These are phyloP conservation scores for Vaccinium vitisidaea DNA, from an alignment of 148 eudicot species.

Conservation along the genomic window DNA sequence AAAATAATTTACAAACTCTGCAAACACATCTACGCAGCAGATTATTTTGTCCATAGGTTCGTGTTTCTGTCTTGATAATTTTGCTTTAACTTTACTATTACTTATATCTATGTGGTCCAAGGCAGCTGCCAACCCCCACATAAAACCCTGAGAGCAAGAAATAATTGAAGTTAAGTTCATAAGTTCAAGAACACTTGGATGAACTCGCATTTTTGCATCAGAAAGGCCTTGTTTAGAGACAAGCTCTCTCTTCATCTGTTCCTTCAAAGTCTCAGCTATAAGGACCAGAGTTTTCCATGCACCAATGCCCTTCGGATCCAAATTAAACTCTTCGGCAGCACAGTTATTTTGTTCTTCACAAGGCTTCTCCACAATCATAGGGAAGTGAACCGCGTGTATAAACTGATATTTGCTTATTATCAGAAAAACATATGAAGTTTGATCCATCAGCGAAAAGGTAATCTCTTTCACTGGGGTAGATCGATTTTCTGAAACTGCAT, in stretches of 20 bases:
- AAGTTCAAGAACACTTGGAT: slow-evolving; percentile 26
- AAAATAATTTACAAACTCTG: slow-evolving; percentile 36
- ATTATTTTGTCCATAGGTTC: slow-evolving; percentile 41
- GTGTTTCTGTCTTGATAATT: slow-evolving; percentile 31
- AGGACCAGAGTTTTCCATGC: slow-evolving; percentile 36
- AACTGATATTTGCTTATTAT: slow-evolving; percentile 55
- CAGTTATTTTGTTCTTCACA: slow-evolving; percentile 16
- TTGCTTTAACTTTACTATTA: slow-evolving; percentile 30
- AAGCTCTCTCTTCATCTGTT: slow-evolving; percentile 31
- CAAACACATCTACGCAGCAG: slow-evolving; percentile 34
- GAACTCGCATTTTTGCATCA: slow-evolving; percentile 18
- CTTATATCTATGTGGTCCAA: slow-evolving; percentile 36
- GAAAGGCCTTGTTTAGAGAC: slow-evolving; percentile 22
- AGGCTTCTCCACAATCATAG: slow-evolving; percentile 21
- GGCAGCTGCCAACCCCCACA: slow-evolving; percentile 66
- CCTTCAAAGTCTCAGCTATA: slow-evolving; percentile 51
- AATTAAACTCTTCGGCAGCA: slow-evolving; percentile 10
- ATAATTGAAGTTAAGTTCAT: slow-evolving; percentile 44
- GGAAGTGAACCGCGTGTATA: slow-evolving; percentile 29
- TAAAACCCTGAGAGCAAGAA: slow-evolving; percentile 67
- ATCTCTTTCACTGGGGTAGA: slow-evolving; percentile 35
- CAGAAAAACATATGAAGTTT: slow-evolving; percentile 63
- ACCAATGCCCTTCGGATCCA: slow-evolving; percentile 24
- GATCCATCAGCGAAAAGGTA: slow-evolving; percentile 67
- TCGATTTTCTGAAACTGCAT: slow-evolving; percentile 33